Percentiles rank a stretch among this genome's conserved stretches.
These are phyloP conservation scores for Corymbia calophylla DNA, from an alignment of 441 rosid genomes.

Conservation along the genomic window DNA sequence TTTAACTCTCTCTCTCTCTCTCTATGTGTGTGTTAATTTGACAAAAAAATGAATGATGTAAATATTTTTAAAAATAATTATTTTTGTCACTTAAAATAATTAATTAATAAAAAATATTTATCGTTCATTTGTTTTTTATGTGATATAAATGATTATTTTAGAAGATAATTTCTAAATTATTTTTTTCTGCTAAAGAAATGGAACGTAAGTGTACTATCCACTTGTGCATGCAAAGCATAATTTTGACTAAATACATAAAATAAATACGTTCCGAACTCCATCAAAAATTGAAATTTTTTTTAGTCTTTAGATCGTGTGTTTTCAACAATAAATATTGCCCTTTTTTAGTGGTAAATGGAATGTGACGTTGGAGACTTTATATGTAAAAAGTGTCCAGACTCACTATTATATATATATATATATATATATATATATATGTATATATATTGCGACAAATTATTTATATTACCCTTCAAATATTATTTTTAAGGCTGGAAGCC, in stretches of 20 bases:
- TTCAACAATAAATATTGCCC: background rate
- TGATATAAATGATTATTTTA: rapidly evolving
- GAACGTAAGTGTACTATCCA: background rate
- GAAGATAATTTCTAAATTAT: background rate
- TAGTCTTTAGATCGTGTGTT: background rate
- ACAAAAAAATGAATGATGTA: background rate
- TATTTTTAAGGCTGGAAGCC: background rate
- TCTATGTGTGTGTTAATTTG: background rate
- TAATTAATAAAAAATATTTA: background rate
- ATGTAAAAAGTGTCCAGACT: background rate
- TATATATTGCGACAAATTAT: background rate
- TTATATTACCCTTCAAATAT: background rate
- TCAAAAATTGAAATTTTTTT: background rate
- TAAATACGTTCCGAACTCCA: background rate
- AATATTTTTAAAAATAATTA: background rate
- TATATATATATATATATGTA: too few relatives aligned
- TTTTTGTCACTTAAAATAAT: background rate
- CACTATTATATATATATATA: too few relatives aligned
- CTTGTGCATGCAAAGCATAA: background rate
- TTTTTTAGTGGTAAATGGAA: background rate
- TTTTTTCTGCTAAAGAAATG: background rate
- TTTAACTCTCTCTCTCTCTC: too few relatives aligned
- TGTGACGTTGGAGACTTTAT: too few relatives aligned
- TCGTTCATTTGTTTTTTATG: background rate
- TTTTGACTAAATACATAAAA: background rate